Conservation (phyloP, 2,329 filamentous ascomycete species). For the Penicillium corylophilum region DNA sequence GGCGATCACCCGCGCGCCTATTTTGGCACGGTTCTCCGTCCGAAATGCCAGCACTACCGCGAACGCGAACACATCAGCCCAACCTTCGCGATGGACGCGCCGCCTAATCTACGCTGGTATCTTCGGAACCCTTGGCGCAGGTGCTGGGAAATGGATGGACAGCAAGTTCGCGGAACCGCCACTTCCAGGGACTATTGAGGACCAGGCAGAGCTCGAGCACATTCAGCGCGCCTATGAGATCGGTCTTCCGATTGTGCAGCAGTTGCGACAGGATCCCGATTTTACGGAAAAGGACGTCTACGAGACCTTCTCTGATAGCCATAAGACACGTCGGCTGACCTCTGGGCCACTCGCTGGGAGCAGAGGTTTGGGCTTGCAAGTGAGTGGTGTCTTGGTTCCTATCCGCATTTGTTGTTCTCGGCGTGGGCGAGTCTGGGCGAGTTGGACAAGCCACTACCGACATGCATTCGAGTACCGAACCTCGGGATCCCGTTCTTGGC, state of each 20-base stretch:
- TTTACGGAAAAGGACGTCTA: conserved; percentile 43
- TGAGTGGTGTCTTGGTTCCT: conserved; percentile 21
- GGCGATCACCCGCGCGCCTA: conserved; percentile 1
- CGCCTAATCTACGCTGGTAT: conserved; percentile 35
- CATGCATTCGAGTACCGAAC: conserved; percentile 14
- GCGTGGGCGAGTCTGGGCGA: neutral
- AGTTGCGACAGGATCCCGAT: conserved; percentile 39
- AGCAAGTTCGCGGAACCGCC: conserved; percentile 24
- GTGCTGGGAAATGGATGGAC: conserved; percentile 25
- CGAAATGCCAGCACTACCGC: conserved; percentile 24
- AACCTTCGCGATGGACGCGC: conserved; percentile 35
- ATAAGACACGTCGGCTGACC: conserved; percentile 37
- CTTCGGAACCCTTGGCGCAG: conserved; percentile 36
- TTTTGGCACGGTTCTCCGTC: conserved; percentile 4
- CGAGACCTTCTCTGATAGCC: conserved; percentile 34
- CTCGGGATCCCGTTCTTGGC: conserved; percentile 11
- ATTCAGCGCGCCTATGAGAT: conserved; percentile 35
- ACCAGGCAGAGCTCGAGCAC: conserved; percentile 27
- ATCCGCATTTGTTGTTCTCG: conserved; percentile 6
- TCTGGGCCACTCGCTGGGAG: conserved; percentile 42
- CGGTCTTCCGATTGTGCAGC: conserved; percentile 37
- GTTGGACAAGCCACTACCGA: conserved; percentile 12
- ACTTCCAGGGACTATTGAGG: conserved; percentile 36
- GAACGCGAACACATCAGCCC: conserved; percentile 14
- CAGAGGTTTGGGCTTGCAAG: conserved; percentile 43